phyloP scores from a whole-genome alignment of 805 yeast species.

The Saccharomycopsis fodiens region DNA sequence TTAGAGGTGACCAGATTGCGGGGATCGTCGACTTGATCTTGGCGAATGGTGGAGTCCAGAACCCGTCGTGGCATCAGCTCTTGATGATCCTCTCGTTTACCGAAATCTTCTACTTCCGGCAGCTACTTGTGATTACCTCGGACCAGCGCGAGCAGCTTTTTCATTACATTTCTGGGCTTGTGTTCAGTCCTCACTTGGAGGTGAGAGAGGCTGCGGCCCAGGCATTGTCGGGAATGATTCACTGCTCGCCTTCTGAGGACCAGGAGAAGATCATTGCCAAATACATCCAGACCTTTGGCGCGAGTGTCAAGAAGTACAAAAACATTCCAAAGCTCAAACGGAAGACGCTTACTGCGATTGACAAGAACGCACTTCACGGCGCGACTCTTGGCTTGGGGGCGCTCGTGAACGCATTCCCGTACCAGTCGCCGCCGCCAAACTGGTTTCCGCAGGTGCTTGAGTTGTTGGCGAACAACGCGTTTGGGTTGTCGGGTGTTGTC shows the following conservation, averaged over 20 bases:
- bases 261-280: slow-evolving; percentile 30
- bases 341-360: slow-evolving; percentile 30
- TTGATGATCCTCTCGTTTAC: slow-evolving; percentile 59
- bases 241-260: slow-evolving; percentile 42
- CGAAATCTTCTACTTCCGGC: slow-evolving; percentile 64
- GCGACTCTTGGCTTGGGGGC: slow-evolving; percentile 88
- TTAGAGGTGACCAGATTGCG: slow-evolving; percentile 34
- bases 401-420: slow-evolving; percentile 82
- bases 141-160: slow-evolving; percentile 45
- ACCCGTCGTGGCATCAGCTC: slow-evolving; percentile 53
- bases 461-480: slow-evolving; percentile 60
- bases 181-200: slow-evolving; percentile 60
- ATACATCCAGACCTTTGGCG: slow-evolving; percentile 38
- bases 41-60: slow-evolving; percentile 28
- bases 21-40: slow-evolving; percentile 38
- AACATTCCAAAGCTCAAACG: slow-evolving; percentile 23
- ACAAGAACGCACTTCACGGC: slow-evolving; percentile 58
- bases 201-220: slow-evolving; percentile 67
- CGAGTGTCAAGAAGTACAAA: slow-evolving; percentile 30
- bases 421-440: slow-evolving; percentile 78
- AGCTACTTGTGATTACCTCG: slow-evolving; percentile 45
- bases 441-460: slow-evolving; percentile 80
- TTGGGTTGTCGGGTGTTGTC: slow-evolving; percentile 66
- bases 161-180: slow-evolving; percentile 40
- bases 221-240: slow-evolving; percentile 75